These are phyloP conservation scores for Acer saccharum DNA, from an alignment of 345 rosid species.

Conservation along the genomic window DNA sequence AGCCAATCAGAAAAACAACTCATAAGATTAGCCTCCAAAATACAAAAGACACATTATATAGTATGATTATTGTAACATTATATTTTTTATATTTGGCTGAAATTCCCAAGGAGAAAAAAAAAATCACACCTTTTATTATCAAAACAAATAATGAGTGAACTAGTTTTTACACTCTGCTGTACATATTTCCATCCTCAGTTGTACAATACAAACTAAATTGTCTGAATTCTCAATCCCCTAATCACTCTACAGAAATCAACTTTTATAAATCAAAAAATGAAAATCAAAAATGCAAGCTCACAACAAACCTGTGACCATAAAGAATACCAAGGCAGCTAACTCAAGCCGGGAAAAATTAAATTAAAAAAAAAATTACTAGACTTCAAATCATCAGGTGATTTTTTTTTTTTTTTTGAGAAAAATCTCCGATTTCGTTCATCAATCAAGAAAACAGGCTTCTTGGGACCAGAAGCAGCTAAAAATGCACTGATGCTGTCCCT, in stretches of 20 bases:
- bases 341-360: slow-evolving; percentile 26
- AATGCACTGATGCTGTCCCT: slow-evolving; percentile 90
- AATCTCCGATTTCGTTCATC: slow-evolving; percentile 25
- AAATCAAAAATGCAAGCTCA: slow-evolving; percentile 55
- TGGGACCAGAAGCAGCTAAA: slow-evolving; percentile 90
- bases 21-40: too few species aligned
- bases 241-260: slow-evolving; percentile 20
- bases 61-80: too few species aligned
- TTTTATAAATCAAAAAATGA: slow-evolving; percentile 21
- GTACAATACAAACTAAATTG: slow-evolving; percentile 42
- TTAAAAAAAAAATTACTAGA: slow-evolving; percentile 22
- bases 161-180: slow-evolving; percentile 53
- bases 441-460: slow-evolving; percentile 40
- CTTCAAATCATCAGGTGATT: slow-evolving; percentile 39
- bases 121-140: slow-evolving; percentile 49
- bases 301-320: slow-evolving; percentile 52
- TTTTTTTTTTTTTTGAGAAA: too few species aligned
- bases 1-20: too few species aligned
- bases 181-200: slow-evolving; percentile 55
- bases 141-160: slow-evolving; percentile 33
- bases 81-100: too few species aligned
- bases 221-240: slow-evolving; percentile 42
- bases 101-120: neutral
- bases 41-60: too few species aligned
- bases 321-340: slow-evolving; percentile 43